A percentile compares a stretch with the other conserved stretches of the same genome.
Evolutionary conservation across 2,329 filamentous ascomycete genomes (phyloP).

Genomic region (Kalmusia sp.): DNA sequence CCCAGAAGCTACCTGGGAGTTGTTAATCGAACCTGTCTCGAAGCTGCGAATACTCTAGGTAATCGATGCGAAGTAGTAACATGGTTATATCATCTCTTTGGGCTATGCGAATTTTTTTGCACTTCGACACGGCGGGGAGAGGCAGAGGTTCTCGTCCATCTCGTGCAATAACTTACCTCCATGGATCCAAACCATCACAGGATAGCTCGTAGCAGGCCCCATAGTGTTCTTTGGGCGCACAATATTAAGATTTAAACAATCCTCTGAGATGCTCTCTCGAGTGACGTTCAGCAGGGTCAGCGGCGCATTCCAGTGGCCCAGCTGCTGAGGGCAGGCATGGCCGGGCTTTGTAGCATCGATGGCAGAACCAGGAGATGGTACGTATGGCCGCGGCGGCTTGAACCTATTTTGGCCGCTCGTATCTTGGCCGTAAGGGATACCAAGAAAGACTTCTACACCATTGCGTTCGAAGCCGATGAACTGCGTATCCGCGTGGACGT

Average conservation of each 20-base stretch:
- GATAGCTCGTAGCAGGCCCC: slow-evolving; percentile 50
- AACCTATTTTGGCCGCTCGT: slow-evolving; percentile 56
- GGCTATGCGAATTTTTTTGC: no score
- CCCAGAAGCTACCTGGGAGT: slow-evolving; percentile 29
- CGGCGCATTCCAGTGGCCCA: slow-evolving; percentile 35
- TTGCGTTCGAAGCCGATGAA: slow-evolving; percentile 55
- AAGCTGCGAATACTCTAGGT: background rate
- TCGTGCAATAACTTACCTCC: slow-evolving; percentile 42
- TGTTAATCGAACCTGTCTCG: background rate
- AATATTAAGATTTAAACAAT: slow-evolving; percentile 68
- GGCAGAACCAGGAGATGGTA: slow-evolving; percentile 38
- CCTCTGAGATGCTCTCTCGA: slow-evolving; percentile 50
- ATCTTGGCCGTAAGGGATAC: slow-evolving; percentile 57
- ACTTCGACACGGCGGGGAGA: no score
- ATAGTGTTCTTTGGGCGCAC: slow-evolving; percentile 55
- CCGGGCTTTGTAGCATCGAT: slow-evolving; percentile 52
- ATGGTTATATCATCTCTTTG: no score
- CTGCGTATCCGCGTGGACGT: slow-evolving; percentile 37
- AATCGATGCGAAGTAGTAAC: no score
- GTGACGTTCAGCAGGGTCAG: slow-evolving; percentile 47
- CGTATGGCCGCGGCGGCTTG: slow-evolving; percentile 51
- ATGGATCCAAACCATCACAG: slow-evolving; percentile 68
- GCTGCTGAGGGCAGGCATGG: slow-evolving; percentile 54
- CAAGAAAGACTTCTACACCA: slow-evolving; percentile 56
- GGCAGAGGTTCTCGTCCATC: no score